Base-by-base conservation (phyloP, 208 protist genomes). In the Acanthamoeba royreba region DNA sequence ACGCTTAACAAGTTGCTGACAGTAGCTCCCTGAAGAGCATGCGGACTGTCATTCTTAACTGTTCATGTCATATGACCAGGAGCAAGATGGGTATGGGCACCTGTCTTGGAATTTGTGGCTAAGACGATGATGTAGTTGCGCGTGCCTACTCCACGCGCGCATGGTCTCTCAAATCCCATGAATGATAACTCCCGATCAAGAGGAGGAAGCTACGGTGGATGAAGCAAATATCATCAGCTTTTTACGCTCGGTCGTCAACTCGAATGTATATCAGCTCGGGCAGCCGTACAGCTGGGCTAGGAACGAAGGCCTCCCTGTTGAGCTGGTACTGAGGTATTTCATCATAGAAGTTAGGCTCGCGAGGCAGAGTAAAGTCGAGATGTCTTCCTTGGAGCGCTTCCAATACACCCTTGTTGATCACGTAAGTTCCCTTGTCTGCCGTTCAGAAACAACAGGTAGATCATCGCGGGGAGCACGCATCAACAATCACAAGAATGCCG, bases 51-150 rank as follows among this genome's bases (percentile, higher is more conserved):
- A n/a, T n/a, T n/a, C n/a, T n/a, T 63, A n/a, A 63, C n/a, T 53
- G 4, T 2, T 5, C 2, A 45, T 13, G 11, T 53, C 11, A 83
- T 2, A 5, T 25, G 25, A 83, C 17, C 19, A 17, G 42, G 17
- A 35, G 46, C 31, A 19, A 19, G 52, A 40, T 53, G 22, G 49
- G n/a, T 53, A 2, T 88, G 4, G 17, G 61, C 58, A 89, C 87
- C 55, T 22, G 58, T 77, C 31, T 49, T n/a, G 5, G 85, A 92
- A 5, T 93, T 94, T 25, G 89, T 58, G 7, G 86, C 49, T 3
- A 96, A 31, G 13, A 96, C 22, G 17, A 95, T 77, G 35, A 94
- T 52, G 85, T 89, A 92, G 77, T 96, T 96, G 35, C 94, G 61
- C 35, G 94, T 96, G 42, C 93, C 94, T 9, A 96, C 93, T n/a